Evolutionary conservation across 1,284 basidiomycete genomes (phyloP), one percentile per base, ranked within the genome.

Genomic region (Thecaphora frezii): DNA sequence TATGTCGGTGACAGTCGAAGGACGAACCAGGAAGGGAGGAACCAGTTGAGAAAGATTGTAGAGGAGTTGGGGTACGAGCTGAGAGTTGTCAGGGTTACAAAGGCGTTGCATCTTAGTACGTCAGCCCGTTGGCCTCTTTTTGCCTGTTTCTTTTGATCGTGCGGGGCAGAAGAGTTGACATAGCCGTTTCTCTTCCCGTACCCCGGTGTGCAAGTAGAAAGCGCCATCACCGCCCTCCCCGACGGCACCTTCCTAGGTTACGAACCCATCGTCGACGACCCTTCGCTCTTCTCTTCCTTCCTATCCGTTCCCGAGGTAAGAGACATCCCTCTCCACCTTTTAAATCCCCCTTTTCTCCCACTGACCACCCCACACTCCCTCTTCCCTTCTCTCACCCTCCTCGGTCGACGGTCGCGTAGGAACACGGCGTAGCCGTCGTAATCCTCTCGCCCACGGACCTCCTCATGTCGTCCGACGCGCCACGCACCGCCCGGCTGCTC

Each of bases 51-150:
- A 14, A n/a, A 26, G 19, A 14, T 47, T 10, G 38, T 59, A 14
- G 33, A 22, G 16, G 37, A 37, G 0, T 26, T 45, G 9, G 58
- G 49, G 8, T 62, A 48, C 23, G 19, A 33, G n/a, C 51, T 65
- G 19, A 19, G 36, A 8, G 44, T 30, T 19, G 49, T 65, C 7
- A 53, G 54, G 2, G 54, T 65, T 18, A 51, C 44, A 24, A 62
- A 62, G 44, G 62, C 62, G 9, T 33, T 65, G 16, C 62, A 65
- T 46, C 48, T 65, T 7, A 65, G 56, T 60, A 25, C 53, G 59
- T 58, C 16, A 47, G 8, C 24, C 12, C 19, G 12, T 40, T 21
- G 38, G 18, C 10, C 28, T 39, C 9, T 8, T 5, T 39, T 39
- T 8, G 38, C 18, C 19, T 12, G 9, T 10, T 9, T 33, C 45